phyloP scores from a whole-genome alignment of 345 rosid genomes.

The Eucalyptus sp. region DNA sequence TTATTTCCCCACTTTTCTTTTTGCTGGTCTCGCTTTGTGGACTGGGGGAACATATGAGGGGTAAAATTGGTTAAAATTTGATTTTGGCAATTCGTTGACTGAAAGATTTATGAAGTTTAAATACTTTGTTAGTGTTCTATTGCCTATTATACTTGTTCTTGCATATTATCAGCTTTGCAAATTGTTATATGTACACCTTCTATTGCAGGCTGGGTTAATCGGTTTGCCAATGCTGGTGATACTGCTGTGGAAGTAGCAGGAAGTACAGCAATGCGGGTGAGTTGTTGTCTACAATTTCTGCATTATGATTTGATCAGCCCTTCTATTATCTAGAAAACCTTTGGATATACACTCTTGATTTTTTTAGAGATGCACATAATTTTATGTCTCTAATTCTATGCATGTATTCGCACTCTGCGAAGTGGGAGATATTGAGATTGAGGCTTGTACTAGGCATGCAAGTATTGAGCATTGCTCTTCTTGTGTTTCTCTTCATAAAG shows the following conservation, averaged over 20 bases:
- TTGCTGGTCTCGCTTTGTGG: neutral
- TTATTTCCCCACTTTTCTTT: neutral
- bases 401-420: neutral
- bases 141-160: neutral
- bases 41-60: neutral
- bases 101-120: neutral
- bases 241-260: constrained; percentile 86
- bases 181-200: neutral
- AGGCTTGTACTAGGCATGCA: neutral
- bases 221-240: constrained; percentile 94
- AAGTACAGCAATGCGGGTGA: constrained; percentile 75
- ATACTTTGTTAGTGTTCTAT: neutral
- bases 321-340: neutral
- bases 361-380: neutral
- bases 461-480: neutral
- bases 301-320: neutral
- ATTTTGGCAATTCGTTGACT: neutral
- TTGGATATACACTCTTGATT: neutral
- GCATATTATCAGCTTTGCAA: neutral
- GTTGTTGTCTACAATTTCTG: neutral
- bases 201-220: constrained; percentile 94
- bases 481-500: neutral
- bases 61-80: neutral
- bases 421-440: neutral
- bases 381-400: neutral